Evolutionary conservation across 768 basidiomycete genomes (phyloP), one percentile per base, ranked within the genome.

Genomic region (Phanerochaete carnosa): DNA sequence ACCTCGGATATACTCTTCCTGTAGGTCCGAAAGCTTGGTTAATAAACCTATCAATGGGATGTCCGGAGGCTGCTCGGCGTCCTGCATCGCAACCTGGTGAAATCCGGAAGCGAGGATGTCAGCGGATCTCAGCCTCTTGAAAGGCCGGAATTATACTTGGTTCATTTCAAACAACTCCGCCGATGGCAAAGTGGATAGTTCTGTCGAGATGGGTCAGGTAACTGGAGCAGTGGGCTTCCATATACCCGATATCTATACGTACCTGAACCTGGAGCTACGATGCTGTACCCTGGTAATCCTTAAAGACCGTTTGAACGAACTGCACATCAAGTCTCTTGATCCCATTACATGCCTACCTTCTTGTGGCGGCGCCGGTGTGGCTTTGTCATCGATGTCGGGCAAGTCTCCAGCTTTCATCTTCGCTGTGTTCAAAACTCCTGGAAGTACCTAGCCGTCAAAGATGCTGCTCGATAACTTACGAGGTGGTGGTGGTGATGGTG

Each of bases 1-100:
- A 2, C 84, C 85, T 33, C 77, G 75, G 65, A 84, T 82, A 65
- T 93, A 93, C 73, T 92, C 90, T 5, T 72, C 76, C 29, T 87
- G 83, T 47, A 93, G 75, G 2, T 55, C 35, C 9, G 23, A 19
- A 4, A 55, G 35, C 35, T 55, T 55, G 11, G 54, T 43, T 5
- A 55, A 7, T 15, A 16, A 11, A 23, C 54, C 54, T 22, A 55
- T 43, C 19, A 55, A 26, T 9, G 54, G 54, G 23, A 55, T 55
- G 11, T 55, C 32, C 6, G 54, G 54, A 1, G 54, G 23, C 25
- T 55, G 54, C 6, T 33, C 35, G 9, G 60, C 45, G 22, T 61
- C 55, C 29, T 61, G 45, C 7, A 61, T 25, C 15, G 55, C 60
- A 2, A 46, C 47, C 60, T 61, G 35, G 8, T 11, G 32, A 4